Evolutionary conservation across 73 alveolate genomes (phyloP).

Genomic region (Blepharisma japonicum): DNA sequence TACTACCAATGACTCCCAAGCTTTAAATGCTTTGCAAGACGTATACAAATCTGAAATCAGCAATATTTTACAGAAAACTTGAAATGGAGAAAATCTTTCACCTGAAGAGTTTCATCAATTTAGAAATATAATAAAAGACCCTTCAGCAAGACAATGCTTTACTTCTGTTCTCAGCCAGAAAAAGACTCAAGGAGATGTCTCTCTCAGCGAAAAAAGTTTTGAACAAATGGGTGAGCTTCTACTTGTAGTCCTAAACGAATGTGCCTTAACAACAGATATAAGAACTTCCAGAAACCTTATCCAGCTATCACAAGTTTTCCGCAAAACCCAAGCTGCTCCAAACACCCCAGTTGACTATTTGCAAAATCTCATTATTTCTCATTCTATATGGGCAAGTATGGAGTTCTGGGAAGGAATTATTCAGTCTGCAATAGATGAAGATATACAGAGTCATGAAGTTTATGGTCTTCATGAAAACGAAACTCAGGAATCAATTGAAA

Average conservation of each 20-base stretch:
- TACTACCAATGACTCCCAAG: not conserved
- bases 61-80: not conserved
- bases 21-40: not conserved
- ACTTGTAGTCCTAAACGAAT: not conserved
- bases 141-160: not conserved
- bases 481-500: not conserved
- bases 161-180: not conserved
- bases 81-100: not conserved
- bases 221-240: not conserved
- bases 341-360: not conserved
- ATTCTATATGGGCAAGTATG: constrained; percentile 1
- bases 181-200: not conserved
- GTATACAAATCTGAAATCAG: not conserved
- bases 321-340: not conserved
- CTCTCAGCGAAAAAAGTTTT: not conserved
- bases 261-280: not conserved
- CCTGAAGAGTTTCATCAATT: not conserved
- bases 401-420: constrained; percentile 13
- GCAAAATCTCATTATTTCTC: not conserved
- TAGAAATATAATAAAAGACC: not conserved
- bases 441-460: constrained; percentile 3
- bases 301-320: not conserved
- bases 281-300: not conserved
- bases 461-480: not conserved
- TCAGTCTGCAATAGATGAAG: constrained; percentile 6